These are phyloP conservation scores for Blastobotrys aristatus DNA, from an alignment of 1,139 yeast species.

Conservation along the genomic window DNA sequence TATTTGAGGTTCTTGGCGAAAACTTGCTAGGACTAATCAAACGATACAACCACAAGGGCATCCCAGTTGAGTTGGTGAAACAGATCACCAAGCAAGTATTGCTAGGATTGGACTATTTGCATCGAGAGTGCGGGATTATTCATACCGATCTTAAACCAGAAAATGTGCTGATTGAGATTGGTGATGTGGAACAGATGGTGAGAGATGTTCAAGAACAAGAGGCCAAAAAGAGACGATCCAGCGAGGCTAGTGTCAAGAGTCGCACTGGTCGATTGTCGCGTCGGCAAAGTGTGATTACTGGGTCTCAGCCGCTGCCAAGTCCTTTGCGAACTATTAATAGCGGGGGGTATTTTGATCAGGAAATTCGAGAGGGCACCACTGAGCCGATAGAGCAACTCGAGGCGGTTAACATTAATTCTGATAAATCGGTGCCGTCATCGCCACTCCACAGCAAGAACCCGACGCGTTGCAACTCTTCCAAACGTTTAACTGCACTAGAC, in stretches of 20 bases:
- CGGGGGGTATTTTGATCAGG: constrained; percentile 17
- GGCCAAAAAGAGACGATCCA: constrained; percentile 22
- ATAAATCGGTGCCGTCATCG: too few species aligned
- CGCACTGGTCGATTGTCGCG: constrained; percentile 45
- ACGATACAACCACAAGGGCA: constrained; percentile 61
- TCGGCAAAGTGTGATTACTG: constrained; percentile 73
- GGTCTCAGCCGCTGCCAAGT: constrained; percentile 80
- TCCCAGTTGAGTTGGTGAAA: constrained; percentile 69
- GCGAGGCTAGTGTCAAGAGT: constrained; percentile 16
- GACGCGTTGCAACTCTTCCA: constrained; percentile 3
- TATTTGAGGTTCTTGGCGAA: constrained; percentile 83
- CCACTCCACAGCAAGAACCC: not conserved
- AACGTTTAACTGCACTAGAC: constrained; percentile 7
- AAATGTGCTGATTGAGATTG: constrained; percentile 75
- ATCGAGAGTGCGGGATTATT: constrained; percentile 80
- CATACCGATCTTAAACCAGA: constrained; percentile 92
- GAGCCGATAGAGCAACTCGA: constrained; percentile 14
- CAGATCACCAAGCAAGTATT: constrained; percentile 76
- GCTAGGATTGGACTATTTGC: constrained; percentile 73
- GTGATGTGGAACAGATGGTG: constrained; percentile 68
- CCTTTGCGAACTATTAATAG: constrained; percentile 46
- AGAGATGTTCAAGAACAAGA: constrained; percentile 51
- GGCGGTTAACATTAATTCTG: constrained; percentile 6
- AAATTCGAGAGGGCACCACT: not conserved
- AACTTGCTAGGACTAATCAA: constrained; percentile 66